Evolutionary conservation across 352 stramenopile genomes (phyloP), one percentile per base, ranked within the genome.

Genomic region (Blastocystis sp.): DNA sequence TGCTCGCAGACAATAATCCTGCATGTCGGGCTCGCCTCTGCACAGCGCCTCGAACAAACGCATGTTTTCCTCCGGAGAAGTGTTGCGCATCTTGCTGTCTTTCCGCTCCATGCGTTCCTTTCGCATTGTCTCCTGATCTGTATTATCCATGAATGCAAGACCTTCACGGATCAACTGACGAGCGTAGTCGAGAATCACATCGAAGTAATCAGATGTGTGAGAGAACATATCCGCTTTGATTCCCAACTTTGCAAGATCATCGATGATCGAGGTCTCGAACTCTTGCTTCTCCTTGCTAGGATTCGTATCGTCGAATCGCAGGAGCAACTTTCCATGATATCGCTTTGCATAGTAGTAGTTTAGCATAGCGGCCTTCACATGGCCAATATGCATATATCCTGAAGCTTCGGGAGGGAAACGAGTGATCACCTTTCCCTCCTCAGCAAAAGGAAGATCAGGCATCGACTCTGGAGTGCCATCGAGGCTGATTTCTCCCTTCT

Each of bases 201-300:
- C 91, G 91, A 99, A 99, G 91, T 97, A 97, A 91, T 99, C 97
- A 6, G 95, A 98, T 39, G 97, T 99, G 92, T 98, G 98, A n/a
- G 94, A 98, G 11, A 96, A 90, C 26, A 94, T 89, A 90, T 96
- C 92, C 3, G 92, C 92, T 59, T 92, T 84, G 37, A 94, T 90
- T 79, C 95, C 94, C 43, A 98, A 91, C 1, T 92, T 91, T 84
- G 92, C 93, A 11, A 98, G 90, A 89, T 98, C 95, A 29, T 94
- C 90, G 37, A 98, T 87, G 90, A 98, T 98, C 90, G 92, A 96
- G 90, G 98, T 93, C 92, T 98, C 96, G 89, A 98, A 99, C 92
- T 99, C 97, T 77, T 98, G 95, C 92, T 99, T 99, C 93, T 99
- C 97, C 92, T 99, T 99, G 90, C 92, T 96, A 15, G 97, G 97